Conservation (phyloP, 1,284 basidiomycete species). For the Chalciporus sp. region DNA sequence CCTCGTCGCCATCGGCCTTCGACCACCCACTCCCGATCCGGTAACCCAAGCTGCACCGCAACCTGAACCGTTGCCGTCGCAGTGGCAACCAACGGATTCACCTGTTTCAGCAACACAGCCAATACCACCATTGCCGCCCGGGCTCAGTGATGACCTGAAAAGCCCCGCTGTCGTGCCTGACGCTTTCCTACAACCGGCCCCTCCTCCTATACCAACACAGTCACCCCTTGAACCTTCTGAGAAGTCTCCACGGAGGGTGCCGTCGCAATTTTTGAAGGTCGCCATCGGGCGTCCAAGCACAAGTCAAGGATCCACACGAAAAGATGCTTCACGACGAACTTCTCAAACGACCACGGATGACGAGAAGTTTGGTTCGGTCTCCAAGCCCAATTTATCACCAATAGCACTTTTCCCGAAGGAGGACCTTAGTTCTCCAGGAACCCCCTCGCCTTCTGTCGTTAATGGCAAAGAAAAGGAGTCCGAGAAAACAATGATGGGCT, state of each 20-base stretch:
- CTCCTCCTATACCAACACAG: slow-evolving; percentile 21
- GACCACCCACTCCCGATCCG: slow-evolving; percentile 31
- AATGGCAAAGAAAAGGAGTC: slow-evolving; percentile 44
- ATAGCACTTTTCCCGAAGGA: slow-evolving; percentile 20
- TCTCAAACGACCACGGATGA: slow-evolving; percentile 11
- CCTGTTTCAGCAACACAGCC: slow-evolving; percentile 31
- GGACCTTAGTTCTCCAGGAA: slow-evolving; percentile 12
- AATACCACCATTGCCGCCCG: slow-evolving; percentile 50
- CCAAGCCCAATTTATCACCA: slow-evolving; percentile 12
- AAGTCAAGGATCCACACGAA: slow-evolving; percentile 13
- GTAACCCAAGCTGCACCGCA: slow-evolving; percentile 21
- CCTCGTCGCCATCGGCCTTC: slow-evolving; percentile 66
- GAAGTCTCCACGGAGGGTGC: slow-evolving; percentile 32
- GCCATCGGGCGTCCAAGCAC: slow-evolving; percentile 15
- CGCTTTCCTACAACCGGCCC: slow-evolving; percentile 29
- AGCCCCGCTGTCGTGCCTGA: slow-evolving; percentile 38
- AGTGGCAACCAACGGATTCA: slow-evolving; percentile 23
- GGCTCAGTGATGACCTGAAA: slow-evolving; percentile 43
- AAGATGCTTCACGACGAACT: slow-evolving; percentile 9
- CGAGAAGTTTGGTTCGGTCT: slow-evolving; percentile 13
- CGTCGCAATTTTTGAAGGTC: slow-evolving; percentile 20
- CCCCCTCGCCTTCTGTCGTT: slow-evolving; percentile 13
- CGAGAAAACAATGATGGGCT: slow-evolving; percentile 48
- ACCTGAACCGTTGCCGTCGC: slow-evolving; percentile 12
- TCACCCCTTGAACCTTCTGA: slow-evolving; percentile 13